Base-by-base conservation (phyloP, 1,284 basidiomycete genomes). In the Xerocomus amazonicus region DNA sequence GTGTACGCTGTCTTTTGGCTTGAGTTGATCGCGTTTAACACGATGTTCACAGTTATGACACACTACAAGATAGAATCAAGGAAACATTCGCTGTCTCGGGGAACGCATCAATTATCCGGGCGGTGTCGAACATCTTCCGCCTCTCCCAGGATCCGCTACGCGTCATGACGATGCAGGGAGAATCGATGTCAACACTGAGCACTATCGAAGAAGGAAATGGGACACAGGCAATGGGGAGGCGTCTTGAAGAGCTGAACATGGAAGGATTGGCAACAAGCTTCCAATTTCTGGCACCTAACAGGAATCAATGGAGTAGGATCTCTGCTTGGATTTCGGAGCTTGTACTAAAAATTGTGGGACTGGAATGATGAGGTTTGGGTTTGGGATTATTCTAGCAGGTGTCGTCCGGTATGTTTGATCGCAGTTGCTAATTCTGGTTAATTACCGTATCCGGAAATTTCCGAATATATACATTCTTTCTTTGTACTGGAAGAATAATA, bases 11-110 rank as follows among this genome's bases (percentile, higher is more conserved):
- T 36, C 19, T 57, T 51, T 45, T 28, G 41, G 29, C 42, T 7
- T 36, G 47, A 47, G 36, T 19, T 51, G 47, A 41, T 12, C 31
- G 27, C 29, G 16, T 43, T 29, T 42, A 27, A 47, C 57, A 56
- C 19, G 54, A 57, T 38, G 45, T 50, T 45, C 37, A 8, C 54
- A 92, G 90, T 13, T 92, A 90, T 59, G 90, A 92, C 51, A 78
- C 78, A 39, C 63, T 93, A 42, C 83, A 90, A 60, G 89, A 91
- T 47, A 82, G 83, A 53, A 82, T 93, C 62, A 84, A 82, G 55
- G 84, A 87, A n/a, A 78, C 81, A 0, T 83, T 93, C 56, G 78
- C 82, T 27, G 85, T 80, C 47, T 86, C 87, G 1, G 80, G 85
- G 7, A 90, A 88, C 54, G 75, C 87, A 3, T 71, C 76, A 2